Evolutionary conservation across 768 basidiomycete genomes (phyloP).

Genomic region (Gymnopilus junonius): DNA sequence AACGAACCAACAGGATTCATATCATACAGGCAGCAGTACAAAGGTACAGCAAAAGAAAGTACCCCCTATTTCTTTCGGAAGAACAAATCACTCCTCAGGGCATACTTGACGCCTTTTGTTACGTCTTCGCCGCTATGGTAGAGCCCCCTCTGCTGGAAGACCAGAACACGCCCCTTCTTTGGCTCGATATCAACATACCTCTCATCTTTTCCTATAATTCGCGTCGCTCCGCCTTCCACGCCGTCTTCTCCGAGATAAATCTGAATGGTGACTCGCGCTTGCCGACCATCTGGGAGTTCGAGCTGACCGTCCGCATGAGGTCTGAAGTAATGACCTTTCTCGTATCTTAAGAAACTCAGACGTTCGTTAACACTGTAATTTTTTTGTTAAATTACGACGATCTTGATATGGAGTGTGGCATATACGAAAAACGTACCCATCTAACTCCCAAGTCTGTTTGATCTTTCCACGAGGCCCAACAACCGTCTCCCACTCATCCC

Average conservation of each 20-base stretch:
- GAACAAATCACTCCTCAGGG: constrained; percentile 47
- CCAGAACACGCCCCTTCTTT: constrained; percentile 44
- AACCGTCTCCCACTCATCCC: constrained; percentile 37
- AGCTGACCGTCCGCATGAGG: constrained; percentile 43
- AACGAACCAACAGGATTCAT: too few relatives aligned
- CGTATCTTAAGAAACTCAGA: constrained; percentile 50
- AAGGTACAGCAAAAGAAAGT: too few relatives aligned
- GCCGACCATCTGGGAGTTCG: constrained; percentile 40
- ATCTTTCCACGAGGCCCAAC: constrained; percentile 27
- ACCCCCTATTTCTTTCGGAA: too few relatives aligned
- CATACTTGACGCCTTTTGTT: constrained; percentile 41
- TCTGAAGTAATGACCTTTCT: constrained; percentile 46
- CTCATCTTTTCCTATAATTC: constrained; percentile 35
- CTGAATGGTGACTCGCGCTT: constrained; percentile 46
- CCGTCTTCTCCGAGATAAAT: constrained; percentile 47
- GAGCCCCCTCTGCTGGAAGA: constrained; percentile 47
- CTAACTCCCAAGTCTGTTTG: constrained; percentile 38
- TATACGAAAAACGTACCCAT: constrained; percentile 31
- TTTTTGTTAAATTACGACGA: background rate
- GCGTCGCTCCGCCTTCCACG: constrained; percentile 44
- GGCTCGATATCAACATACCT: constrained; percentile 45
- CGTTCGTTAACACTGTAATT: constrained; percentile 43
- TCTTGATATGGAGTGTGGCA: background rate
- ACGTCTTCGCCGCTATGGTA: constrained; percentile 49
- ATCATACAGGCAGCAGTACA: too few relatives aligned